A percentile compares a stretch with the other conserved stretches of the same genome.
Conservation (phyloP, 352 stramenopile genomes). For the Pythium volutum region DNA sequence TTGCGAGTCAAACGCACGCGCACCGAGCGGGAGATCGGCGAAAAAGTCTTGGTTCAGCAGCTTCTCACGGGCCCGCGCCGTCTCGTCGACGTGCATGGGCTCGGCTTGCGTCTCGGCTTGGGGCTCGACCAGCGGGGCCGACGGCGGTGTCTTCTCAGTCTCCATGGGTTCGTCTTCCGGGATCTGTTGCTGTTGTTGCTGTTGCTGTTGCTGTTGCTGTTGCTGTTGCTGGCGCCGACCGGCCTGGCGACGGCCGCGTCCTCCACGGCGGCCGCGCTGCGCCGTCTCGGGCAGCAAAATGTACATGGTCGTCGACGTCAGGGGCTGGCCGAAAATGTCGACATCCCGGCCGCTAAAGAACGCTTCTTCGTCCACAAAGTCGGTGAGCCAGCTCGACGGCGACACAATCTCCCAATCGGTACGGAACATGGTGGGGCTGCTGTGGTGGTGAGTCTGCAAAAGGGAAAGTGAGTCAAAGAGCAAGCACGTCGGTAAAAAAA, state of each 20-base stretch:
- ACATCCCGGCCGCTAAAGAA: conserved; percentile 32
- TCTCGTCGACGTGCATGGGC: background rate
- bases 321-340: conserved; percentile 2
- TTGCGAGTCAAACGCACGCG: conserved; percentile 44
- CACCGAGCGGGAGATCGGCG: conserved; percentile 41
- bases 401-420: conserved; percentile 52
- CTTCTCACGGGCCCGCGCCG: conserved; percentile 3
- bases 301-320: conserved; percentile 19
- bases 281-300: conserved; percentile 23
- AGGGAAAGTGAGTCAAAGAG: background rate
- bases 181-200: background rate
- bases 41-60: conserved; percentile 48
- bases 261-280: background rate
- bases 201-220: background rate
- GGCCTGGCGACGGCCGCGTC: background rate
- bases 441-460: background rate
- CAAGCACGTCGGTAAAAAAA: background rate
- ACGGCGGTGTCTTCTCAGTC: background rate
- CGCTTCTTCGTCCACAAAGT: conserved; percentile 47
- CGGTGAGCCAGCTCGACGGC: conserved; percentile 43
- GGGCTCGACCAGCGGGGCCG: background rate
- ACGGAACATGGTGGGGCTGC: conserved; percentile 40
- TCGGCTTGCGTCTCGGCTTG: background rate
- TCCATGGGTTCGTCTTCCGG: too few relatives aligned
- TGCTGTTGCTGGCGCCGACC: background rate